These are phyloP conservation scores for Suillus sp. DNA, from an alignment of 768 basidiomycete species.

Conservation along the genomic window DNA sequence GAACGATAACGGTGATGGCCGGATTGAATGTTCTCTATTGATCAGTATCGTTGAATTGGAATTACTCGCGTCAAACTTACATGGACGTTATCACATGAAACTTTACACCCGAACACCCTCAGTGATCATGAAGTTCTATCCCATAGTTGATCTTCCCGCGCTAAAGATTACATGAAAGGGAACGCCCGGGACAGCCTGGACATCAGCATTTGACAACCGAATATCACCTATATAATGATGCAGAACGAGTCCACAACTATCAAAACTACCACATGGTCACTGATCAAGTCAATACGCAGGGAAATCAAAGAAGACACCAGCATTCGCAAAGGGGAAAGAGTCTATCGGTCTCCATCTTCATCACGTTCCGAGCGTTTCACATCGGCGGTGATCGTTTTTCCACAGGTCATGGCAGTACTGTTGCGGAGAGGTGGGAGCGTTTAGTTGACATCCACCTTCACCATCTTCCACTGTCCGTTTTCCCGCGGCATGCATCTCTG, in stretches of 20 bases:
- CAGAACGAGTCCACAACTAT: background rate
- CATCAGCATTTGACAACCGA: background rate
- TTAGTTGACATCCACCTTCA: background rate
- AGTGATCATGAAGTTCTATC: too few relatives aligned
- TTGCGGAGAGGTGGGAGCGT: background rate
- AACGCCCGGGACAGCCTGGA: background rate
- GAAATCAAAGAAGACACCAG: background rate
- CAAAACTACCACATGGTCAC: background rate
- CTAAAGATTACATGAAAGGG: background rate
- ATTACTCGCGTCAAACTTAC: background rate
- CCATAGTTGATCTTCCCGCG: too few relatives aligned
- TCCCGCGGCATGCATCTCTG: background rate
- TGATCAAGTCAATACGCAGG: background rate
- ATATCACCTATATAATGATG: background rate
- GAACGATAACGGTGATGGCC: background rate
- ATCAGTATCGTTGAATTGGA: background rate
- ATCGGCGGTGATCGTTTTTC: background rate
- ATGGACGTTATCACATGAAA: background rate
- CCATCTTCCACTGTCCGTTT: background rate
- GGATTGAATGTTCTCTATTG: background rate
- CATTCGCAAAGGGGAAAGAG: background rate
- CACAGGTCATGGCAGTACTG: background rate
- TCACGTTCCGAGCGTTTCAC: background rate
- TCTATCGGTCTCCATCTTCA: background rate
- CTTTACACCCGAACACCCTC: background rate